Conservation (phyloP, 352 stramenopile genomes). For the Vaucheria bursata region DNA sequence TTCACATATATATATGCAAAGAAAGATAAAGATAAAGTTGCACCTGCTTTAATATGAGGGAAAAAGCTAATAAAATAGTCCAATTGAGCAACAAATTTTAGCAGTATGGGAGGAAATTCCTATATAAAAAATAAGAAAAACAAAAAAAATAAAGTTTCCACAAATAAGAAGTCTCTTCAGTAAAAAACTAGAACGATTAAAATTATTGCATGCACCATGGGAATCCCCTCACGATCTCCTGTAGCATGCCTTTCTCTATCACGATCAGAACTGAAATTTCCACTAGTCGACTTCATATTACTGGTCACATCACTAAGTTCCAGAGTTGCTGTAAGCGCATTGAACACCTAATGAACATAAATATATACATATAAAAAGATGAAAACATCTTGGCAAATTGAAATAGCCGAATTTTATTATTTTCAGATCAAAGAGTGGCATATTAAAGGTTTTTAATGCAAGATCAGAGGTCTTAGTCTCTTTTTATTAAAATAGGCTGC, state of each 20-base stretch:
- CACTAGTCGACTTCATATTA: background rate
- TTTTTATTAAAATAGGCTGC: no score
- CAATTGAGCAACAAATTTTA: constrained; percentile 28
- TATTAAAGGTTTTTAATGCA: no score
- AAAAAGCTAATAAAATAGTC: constrained; percentile 42
- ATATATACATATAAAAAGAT: no score
- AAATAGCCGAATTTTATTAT: no score
- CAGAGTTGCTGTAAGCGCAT: no score
- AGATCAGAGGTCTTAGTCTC: no score
- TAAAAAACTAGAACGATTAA: background rate
- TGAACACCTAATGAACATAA: no score
- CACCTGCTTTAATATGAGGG: constrained; percentile 17
- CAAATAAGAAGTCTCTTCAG: background rate
- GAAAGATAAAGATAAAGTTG: no score
- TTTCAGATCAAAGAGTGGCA: no score
- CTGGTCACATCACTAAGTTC: background rate
- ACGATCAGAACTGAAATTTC: background rate
- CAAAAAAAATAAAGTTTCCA: background rate
- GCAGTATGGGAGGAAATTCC: background rate
- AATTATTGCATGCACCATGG: background rate
- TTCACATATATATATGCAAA: no score
- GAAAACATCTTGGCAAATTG: no score
- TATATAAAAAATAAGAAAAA: background rate
- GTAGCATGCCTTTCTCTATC: background rate
- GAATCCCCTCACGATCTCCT: background rate